Evolutionary conservation across 768 basidiomycete species (phyloP), one percentile per base, ranked within the genome.

Genomic region (Pleurotus giganteus): DNA sequence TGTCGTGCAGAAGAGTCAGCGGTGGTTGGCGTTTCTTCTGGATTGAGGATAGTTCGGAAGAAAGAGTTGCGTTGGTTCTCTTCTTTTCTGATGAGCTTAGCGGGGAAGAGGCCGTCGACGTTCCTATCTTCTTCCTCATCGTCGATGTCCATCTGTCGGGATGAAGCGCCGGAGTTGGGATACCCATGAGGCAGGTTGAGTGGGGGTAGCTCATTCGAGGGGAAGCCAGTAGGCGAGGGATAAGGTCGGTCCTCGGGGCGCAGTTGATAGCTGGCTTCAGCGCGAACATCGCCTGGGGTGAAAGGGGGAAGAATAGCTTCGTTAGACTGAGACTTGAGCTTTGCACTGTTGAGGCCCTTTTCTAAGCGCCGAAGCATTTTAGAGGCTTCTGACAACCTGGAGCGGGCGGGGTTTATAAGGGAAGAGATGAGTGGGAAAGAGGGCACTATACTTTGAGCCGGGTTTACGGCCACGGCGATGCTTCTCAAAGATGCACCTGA

Each of bases 341-440:
- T 91, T 31, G 88, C 86, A 32, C 73, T 82, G 67, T 85, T 88
- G 58, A 90, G 79, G 52, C 87, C 88, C 66, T 91, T 93, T 73
- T 93, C 91, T 39, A 94, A 76, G 45, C 89, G 83, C 50, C 91
- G 84, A 50, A 92, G 84, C 88, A 91, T 89, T 68, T 92, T 92
- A 34, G 91, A 92, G 43, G 89, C 89, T 66, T 93, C 91, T 32
- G 91, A 92, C 39, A 94, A 74, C 69, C 91, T 92, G 60, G 49
- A 15, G 45, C 42, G 60, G 44, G 57, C 50, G 42, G 42, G 32
- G 63, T 47, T 45, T 63, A 57, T 15, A 57, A 39, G 32, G 43
- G 50, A 27, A 21, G 28, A 46, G 32, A 31, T 37, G 55, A 54
- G 31, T 46, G 57, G 57, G 55, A 53, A 56, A 56, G 34, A 51